Percentiles rank a stretch among this genome's conserved stretches.
Conservation (phyloP, 331 rosid genomes). For the Arachis monticola region DNA sequence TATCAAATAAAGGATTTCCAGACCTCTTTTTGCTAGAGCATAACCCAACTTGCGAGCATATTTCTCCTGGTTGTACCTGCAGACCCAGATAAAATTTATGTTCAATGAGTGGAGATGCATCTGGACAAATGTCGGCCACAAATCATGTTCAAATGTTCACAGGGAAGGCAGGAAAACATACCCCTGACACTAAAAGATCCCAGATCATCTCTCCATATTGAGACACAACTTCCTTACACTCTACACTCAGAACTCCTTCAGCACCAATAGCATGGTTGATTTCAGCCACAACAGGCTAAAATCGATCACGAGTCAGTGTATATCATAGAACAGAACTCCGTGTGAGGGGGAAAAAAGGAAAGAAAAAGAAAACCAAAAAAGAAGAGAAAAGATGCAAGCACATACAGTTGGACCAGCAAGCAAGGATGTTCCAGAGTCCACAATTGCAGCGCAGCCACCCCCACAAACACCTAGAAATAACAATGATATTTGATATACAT, state of each 20-base stretch:
- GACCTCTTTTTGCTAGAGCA: constrained; percentile 53
- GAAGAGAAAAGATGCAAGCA: constrained; percentile 29
- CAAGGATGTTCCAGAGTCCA: constrained; percentile 64
- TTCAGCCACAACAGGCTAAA: constrained; percentile 69
- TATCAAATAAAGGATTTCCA: constrained; percentile 26
- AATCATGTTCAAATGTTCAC: neutral
- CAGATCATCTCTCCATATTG: constrained; percentile 55
- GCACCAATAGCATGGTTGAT: constrained; percentile 92
- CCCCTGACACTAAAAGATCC: constrained; percentile 84
- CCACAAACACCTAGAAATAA: constrained; percentile 65
- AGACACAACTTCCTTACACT: constrained; percentile 76
- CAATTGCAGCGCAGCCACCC: constrained; percentile 59
- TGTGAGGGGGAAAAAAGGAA: too few relatives aligned
- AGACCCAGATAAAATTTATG: constrained; percentile 37
- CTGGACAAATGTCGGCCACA: neutral
- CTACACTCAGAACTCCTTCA: constrained; percentile 75
- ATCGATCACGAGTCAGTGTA: constrained; percentile 15
- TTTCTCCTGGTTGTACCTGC: constrained; percentile 65
- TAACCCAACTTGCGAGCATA: constrained; percentile 67
- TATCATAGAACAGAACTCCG: neutral
- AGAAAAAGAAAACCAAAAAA: neutral
- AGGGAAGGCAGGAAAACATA: constrained; percentile 34
- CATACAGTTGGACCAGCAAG: constrained; percentile 81
- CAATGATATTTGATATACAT: neutral
- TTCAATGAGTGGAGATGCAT: constrained; percentile 3